phyloP scores from a whole-genome alignment of 371 early-diverging fungal species.

The Apophysomyces ossiformis region DNA sequence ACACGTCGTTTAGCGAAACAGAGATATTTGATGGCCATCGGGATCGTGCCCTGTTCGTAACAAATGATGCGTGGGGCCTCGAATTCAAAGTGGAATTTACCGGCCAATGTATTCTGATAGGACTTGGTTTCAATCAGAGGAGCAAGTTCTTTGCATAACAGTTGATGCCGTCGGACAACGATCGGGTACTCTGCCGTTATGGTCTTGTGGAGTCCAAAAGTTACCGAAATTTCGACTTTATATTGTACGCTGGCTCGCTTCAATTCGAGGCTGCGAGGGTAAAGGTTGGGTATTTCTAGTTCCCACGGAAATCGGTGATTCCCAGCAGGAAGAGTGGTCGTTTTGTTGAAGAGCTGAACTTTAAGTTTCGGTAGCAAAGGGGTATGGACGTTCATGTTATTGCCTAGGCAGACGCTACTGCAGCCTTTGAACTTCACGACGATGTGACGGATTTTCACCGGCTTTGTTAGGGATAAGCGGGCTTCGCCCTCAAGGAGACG shows the following conservation, averaged over 20 bases:
- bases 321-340: slow-evolving; percentile 31
- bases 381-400: slow-evolving; percentile 16
- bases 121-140: slow-evolving; percentile 41
- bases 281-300: slow-evolving; percentile 39
- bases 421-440: slow-evolving; percentile 51
- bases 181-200: slow-evolving; percentile 45
- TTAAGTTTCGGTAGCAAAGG: slow-evolving; percentile 43
- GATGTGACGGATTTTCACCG: slow-evolving; percentile 45
- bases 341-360: slow-evolving; percentile 28
- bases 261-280: slow-evolving; percentile 36
- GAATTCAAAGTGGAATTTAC: slow-evolving; percentile 50
- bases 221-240: slow-evolving; percentile 33
- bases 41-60: slow-evolving; percentile 37
- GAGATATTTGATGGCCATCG: slow-evolving; percentile 39
- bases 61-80: slow-evolving; percentile 45
- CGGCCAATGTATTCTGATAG: slow-evolving; percentile 40
- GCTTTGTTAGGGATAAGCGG: slow-evolving; percentile 26
- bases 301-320: slow-evolving; percentile 44
- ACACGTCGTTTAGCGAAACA: slow-evolving; percentile 40
- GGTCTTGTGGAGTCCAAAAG: slow-evolving; percentile 29
- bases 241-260: slow-evolving; percentile 42
- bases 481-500: slow-evolving; percentile 39
- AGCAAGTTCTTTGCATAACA: slow-evolving; percentile 39
- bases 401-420: slow-evolving; percentile 26
- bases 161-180: slow-evolving; percentile 34